Base-by-base conservation (phyloP, 2,329 filamentous ascomycete species). In the Pseudogymnoascus sp. region DNA sequence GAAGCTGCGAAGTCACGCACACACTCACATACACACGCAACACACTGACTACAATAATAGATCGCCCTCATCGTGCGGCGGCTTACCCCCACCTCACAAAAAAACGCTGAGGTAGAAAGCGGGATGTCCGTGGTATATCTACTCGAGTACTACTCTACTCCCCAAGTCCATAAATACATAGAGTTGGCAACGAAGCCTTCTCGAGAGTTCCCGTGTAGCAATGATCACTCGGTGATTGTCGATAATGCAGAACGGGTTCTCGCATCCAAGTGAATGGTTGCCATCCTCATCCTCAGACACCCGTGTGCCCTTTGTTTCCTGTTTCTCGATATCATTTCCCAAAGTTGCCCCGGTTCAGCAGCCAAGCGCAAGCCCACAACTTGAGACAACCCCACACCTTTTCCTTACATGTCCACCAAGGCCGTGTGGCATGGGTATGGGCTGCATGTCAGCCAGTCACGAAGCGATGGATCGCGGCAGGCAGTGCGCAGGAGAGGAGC, bases 321-420 rank as follows among this genome's bases (percentile, higher is more conserved):
- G 23, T 50, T 50, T 50, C 44, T 50, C 44, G 44, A 50, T 50
- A 50, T 50, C 44, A 50, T 50, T 50, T 50, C 44, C 44, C 23
- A 50, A 50, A 28, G 44, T n/a, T 50, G 44, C 23, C 14, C 44
- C 23, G 23, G 23, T 50, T 50, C 44, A 50, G 44, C 44, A 50
- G 44, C 44, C 44, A 50, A 28, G 44, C 44, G 44, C 44, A 50
- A 50, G 44, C 44, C 44, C 44, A 50, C 44, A 50, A 50, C 23
- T 50, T 50, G 44, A 50, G 44, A 50, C 44, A 50, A 50, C 44
- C 44, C 44, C 44, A 50, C 44, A 50, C 44, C 44, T 28, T 28
- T 28, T 31, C 44, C 44, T 50, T 50, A 50, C 44, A 50, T 50
- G 23, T 50, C 44, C 44, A 50, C 44, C 44, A 50, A 50, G 44